Evolutionary conservation across 1,284 basidiomycete genomes (phyloP), one percentile per base, ranked within the genome.

Genomic region (Boletellus deceptivus): DNA sequence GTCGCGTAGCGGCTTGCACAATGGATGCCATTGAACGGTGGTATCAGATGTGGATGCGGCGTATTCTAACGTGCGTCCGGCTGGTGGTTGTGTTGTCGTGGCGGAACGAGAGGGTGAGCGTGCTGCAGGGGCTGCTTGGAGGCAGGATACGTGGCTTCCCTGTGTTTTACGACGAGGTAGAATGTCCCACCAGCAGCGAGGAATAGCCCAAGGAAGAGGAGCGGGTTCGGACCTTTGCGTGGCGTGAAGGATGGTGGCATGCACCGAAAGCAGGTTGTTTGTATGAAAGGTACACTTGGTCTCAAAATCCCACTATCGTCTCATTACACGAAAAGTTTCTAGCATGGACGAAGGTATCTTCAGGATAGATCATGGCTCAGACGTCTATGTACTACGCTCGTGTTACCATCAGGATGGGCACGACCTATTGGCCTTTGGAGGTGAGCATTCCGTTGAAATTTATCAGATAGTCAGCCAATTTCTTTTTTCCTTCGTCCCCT

Each of bases 371-470:
- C 83, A 86, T 62, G 75, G 76, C 43, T 74, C 83, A 22, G 70
- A 78, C 27, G 75, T 91, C 40, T 74, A 79, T 62, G 77, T 78
- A 54, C 70, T 91, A 34, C 76, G 79, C 49, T 75, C 85, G 22
- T 86, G 81, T 59, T 73, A 79, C 58, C 73, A 77, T 55, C 75
- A 82, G 53, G 84, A 87, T 54, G 85, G 81, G 2, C 64, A 70
- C 1, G 86, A 89, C 65, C 72, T 91, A 27, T 61, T 91, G 44
- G 88, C 89, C 33, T 64, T 90, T 42, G 87, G 83, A 39, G 83
- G 83, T 39, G 81, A 83, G 50, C 81, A 87, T 62, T 80, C 84
- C 3, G 82, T 90, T 25, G 76, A 89, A 55, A 72, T 91, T 50
- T 64, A 90, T 35, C 75, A 79, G 46, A 73, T 87, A 48, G 84